Evolutionary conservation across 768 basidiomycete genomes (phyloP).

Genomic region (Boletus edulis): DNA sequence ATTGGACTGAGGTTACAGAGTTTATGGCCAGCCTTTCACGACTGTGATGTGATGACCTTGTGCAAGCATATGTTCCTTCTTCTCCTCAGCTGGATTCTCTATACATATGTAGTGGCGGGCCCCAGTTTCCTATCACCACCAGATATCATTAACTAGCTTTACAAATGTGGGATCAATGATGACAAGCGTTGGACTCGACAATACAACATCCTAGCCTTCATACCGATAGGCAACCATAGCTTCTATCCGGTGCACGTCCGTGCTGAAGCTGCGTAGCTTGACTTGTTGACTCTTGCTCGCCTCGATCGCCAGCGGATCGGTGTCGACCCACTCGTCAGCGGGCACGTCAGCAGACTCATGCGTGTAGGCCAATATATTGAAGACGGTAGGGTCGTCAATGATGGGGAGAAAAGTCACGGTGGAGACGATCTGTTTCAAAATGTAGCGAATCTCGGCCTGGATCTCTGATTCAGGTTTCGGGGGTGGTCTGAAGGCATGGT

Average conservation of each 20-base stretch:
- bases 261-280: slow-evolving; percentile 94
- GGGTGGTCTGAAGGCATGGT: slow-evolving; percentile 39
- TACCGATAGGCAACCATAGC: slow-evolving; percentile 98
- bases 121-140: neutral
- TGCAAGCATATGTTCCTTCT: neutral
- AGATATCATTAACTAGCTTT: neutral
- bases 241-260: slow-evolving; percentile 96
- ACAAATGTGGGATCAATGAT: slow-evolving; percentile 2
- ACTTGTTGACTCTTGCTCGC: slow-evolving; percentile 91
- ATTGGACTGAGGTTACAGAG: slow-evolving; percentile 50
- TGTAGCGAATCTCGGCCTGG: slow-evolving; percentile 95
- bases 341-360: slow-evolving; percentile 90
- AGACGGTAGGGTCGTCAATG: slow-evolving; percentile 91
- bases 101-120: neutral
- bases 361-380: slow-evolving; percentile 97
- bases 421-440: slow-evolving; percentile 97
- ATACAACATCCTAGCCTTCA: slow-evolving; percentile 53
- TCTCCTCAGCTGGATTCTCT: neutral
- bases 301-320: slow-evolving; percentile 89
- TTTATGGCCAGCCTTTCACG: slow-evolving; percentile 38
- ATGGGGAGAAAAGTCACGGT: slow-evolving; percentile 96
- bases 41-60: neutral
- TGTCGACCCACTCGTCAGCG: slow-evolving; percentile 93
- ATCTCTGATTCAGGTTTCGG: slow-evolving; percentile 85
- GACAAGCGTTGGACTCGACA: neutral